A percentile compares a stretch with the other conserved stretches of the same genome.
Conservation (phyloP, 352 stramenopile genomes). For the Globisporangium cederbergense region DNA sequence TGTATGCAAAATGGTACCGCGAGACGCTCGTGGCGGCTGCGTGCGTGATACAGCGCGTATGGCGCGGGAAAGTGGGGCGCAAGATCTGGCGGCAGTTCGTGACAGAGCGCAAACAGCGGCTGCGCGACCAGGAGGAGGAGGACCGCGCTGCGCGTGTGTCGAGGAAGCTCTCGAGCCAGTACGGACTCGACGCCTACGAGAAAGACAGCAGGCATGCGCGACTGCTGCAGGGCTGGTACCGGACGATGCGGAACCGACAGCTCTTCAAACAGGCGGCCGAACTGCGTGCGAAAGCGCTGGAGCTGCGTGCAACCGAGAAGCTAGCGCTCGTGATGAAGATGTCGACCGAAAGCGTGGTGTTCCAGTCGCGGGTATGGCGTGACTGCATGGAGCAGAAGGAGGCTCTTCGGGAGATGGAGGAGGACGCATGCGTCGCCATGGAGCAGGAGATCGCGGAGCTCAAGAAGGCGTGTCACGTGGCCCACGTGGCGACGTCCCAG, state of each 20-base stretch:
- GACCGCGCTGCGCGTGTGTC: slow-evolving; percentile 59
- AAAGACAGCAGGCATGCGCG: slow-evolving; percentile 31
- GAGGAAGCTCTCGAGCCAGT: slow-evolving; percentile 56
- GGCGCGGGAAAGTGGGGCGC: slow-evolving; percentile 53
- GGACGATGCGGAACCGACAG: slow-evolving; percentile 52
- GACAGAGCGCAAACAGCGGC: slow-evolving; percentile 34
- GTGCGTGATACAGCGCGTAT: slow-evolving; percentile 48
- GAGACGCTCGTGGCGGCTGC: slow-evolving; percentile 29
- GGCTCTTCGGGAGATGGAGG: slow-evolving; percentile 38
- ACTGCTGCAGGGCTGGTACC: slow-evolving; percentile 64
- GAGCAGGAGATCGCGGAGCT: slow-evolving; percentile 52
- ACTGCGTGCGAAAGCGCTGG: slow-evolving; percentile 18
- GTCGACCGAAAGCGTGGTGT: slow-evolving; percentile 44
- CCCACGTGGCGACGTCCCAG: slow-evolving; percentile 35
- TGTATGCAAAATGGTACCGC: slow-evolving; percentile 30
- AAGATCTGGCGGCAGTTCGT: slow-evolving; percentile 57
- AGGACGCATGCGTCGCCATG: slow-evolving; percentile 34
- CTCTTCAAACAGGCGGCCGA: slow-evolving; percentile 44
- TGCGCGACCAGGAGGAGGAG: slow-evolving; percentile 49
- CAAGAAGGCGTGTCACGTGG: slow-evolving; percentile 35
- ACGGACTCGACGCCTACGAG: slow-evolving; percentile 44
- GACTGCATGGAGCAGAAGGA: slow-evolving; percentile 55
- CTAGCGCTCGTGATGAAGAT: slow-evolving; percentile 26
- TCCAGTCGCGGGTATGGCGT: slow-evolving; percentile 67
- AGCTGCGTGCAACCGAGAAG: slow-evolving; percentile 30